A percentile compares a stretch with the other conserved stretches of the same genome.
phyloP scores from a whole-genome alignment of 768 basidiomycete species.

The Lactarius hengduanensis region DNA sequence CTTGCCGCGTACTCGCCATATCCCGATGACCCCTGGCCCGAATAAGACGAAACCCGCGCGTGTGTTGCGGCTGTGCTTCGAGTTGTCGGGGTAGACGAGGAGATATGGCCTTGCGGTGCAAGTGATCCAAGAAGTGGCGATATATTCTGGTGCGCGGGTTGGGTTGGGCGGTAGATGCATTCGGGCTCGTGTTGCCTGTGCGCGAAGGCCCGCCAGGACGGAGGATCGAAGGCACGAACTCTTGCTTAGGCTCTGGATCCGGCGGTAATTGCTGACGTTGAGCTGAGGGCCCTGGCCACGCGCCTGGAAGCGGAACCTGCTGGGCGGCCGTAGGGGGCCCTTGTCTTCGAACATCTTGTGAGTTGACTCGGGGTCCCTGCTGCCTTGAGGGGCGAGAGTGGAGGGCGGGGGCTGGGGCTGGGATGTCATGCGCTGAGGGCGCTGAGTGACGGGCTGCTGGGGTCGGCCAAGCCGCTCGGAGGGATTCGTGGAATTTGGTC shows the following conservation, averaged over 20 bases:
- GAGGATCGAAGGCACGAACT: constrained; percentile 17
- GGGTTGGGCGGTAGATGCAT: not conserved
- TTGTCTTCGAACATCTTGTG: constrained; percentile 13
- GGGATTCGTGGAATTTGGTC: constrained; percentile 33
- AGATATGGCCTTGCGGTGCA: constrained; percentile 1
- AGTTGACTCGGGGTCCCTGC: not conserved
- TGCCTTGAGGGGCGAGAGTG: constrained; percentile 11
- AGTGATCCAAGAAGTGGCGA: not conserved
- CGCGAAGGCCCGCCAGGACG: constrained; percentile 20
- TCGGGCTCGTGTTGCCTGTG: not conserved
- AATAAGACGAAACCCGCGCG: constrained; percentile 2
- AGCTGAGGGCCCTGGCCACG: constrained; percentile 12
- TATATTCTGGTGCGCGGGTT: not conserved
- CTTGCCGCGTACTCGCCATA: not conserved
- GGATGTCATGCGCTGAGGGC: constrained; percentile 1
- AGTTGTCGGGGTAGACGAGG: not conserved
- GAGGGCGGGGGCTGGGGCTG: not conserved
- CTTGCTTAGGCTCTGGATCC: constrained; percentile 10
- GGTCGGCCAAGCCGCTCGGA: constrained; percentile 21
- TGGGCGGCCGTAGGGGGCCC: constrained; percentile 1
- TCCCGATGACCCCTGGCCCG: not conserved
- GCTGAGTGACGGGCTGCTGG: constrained; percentile 13
- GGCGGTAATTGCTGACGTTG: constrained; percentile 11
- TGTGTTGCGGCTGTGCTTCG: not conserved
- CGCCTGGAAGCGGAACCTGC: constrained; percentile 19